Conservation (phyloP, 306 rosid genomes). For the Mimosa pudica region DNA sequence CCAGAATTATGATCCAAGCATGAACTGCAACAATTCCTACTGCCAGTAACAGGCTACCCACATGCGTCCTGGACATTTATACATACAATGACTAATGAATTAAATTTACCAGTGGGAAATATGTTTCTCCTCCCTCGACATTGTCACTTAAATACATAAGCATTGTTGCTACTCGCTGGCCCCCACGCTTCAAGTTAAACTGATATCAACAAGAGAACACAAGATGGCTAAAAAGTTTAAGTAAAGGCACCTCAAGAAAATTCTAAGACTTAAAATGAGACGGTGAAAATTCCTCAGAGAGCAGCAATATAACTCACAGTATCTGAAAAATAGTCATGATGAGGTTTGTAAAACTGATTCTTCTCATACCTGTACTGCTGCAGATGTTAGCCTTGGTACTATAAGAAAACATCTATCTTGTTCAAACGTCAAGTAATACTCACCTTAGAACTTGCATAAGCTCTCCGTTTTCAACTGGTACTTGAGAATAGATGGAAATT, state of each 20-base stretch:
- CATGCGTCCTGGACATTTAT: slow-evolving; percentile 26
- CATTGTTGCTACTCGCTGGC: slow-evolving; percentile 95
- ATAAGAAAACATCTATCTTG: slow-evolving; percentile 24
- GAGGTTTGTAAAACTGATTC: slow-evolving; percentile 83
- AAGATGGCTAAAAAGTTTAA: slow-evolving; percentile 25
- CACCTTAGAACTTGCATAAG: slow-evolving; percentile 93
- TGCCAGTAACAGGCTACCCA: slow-evolving; percentile 19
- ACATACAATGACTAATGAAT: slow-evolving; percentile 22
- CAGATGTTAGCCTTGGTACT: slow-evolving; percentile 68
- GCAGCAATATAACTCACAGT: slow-evolving; percentile 62
- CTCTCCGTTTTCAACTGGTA: slow-evolving; percentile 93
- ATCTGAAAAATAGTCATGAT: slow-evolving; percentile 97
- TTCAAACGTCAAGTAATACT: slow-evolving; percentile 37
- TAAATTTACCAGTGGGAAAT: slow-evolving; percentile 74
- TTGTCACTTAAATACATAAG: slow-evolving; percentile 91
- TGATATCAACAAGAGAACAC: slow-evolving; percentile 29
- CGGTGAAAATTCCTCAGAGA: slow-evolving; percentile 14
- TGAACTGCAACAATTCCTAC: slow-evolving; percentile 17
- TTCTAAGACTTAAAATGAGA: slow-evolving; percentile 17
- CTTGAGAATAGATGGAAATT: slow-evolving; percentile 87
- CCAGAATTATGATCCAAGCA: slow-evolving; percentile 5
- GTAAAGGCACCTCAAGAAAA: slow-evolving; percentile 30
- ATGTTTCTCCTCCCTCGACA: slow-evolving; percentile 97
- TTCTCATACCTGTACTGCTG: slow-evolving; percentile 98
- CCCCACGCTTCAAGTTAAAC: slow-evolving; percentile 98